Conservation (phyloP, 164 flowering plant species). For the Liquidambar formosana region DNA sequence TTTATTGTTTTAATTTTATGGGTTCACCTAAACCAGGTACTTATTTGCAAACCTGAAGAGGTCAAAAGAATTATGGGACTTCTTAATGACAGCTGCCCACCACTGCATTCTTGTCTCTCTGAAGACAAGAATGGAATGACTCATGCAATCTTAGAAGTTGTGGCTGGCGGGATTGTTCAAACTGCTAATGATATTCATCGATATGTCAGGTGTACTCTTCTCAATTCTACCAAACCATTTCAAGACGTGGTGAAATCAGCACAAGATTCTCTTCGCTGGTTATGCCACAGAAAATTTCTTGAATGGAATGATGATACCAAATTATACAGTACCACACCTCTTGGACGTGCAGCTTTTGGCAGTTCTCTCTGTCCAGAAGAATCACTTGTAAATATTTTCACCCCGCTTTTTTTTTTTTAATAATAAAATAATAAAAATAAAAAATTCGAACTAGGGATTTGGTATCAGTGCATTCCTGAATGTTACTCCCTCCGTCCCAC, state of each 20-base stretch:
- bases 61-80: slow-evolving; percentile 61
- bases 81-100: slow-evolving; percentile 79
- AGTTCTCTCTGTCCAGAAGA: slow-evolving; percentile 97
- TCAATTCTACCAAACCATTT: slow-evolving; percentile 94
- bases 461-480: background rate
- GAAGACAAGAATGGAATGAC: slow-evolving; percentile 99
- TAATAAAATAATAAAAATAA: background rate
- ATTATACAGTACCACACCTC: slow-evolving; percentile 86
- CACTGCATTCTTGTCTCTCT: slow-evolving; percentile 87
- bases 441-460: background rate
- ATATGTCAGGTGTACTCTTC: slow-evolving; percentile 95
- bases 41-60: slow-evolving; percentile 90
- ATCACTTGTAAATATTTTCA: slow-evolving; percentile 66
- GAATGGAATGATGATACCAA: slow-evolving; percentile 97
- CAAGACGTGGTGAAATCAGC: slow-evolving; percentile 95
- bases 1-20: background rate
- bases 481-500: too few species aligned
- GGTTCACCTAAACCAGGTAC: slow-evolving; percentile 48
- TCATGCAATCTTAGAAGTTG: slow-evolving; percentile 97
- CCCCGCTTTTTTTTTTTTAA: background rate
- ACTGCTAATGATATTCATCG: slow-evolving; percentile 91
- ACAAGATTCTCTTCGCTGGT: slow-evolving; percentile 94
- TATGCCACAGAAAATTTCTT: slow-evolving; percentile 82
- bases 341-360: slow-evolving; percentile 97
- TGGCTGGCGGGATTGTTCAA: slow-evolving; percentile 96